These are phyloP conservation scores for Raffaelea deltoideospora DNA, from an alignment of 2,329 filamentous ascomycete genomes.

Conservation along the genomic window DNA sequence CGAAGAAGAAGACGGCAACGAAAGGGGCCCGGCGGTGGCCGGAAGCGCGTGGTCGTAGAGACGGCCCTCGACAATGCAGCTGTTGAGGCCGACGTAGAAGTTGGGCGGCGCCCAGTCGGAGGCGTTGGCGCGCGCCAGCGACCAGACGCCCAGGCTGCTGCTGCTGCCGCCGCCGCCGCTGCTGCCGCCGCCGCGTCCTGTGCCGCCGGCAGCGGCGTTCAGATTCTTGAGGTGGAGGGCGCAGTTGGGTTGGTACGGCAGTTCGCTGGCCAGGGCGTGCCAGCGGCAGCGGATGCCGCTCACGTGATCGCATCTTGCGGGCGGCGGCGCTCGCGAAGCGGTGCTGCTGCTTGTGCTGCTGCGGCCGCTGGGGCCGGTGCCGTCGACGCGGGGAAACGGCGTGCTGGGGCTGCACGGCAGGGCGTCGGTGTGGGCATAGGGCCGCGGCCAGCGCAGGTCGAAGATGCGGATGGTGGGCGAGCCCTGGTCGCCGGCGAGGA, in stretches of 20 bases:
- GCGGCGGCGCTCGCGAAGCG: too few relatives aligned
- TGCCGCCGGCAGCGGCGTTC: constrained; percentile 26
- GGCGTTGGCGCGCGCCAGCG: constrained; percentile 29
- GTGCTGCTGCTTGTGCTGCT: not conserved
- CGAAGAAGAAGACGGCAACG: not conserved
- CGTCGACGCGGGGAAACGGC: constrained; percentile 17
- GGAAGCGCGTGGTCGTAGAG: constrained; percentile 8
- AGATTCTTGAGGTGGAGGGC: constrained; percentile 16
- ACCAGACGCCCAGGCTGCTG: constrained; percentile 21
- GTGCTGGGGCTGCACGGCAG: constrained; percentile 25
- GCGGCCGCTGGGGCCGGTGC: not conserved
- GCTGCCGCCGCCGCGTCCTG: constrained; percentile 33
- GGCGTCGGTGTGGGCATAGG: constrained; percentile 32
- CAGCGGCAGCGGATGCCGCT: constrained; percentile 34
- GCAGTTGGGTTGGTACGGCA: constrained; percentile 16
- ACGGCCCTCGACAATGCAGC: constrained; percentile 28
- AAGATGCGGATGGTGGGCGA: constrained; percentile 32
- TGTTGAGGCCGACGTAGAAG: constrained; percentile 34
- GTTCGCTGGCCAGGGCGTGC: not conserved
- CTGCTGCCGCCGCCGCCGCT: constrained; percentile 14
- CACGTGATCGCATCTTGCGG: constrained; percentile 19
- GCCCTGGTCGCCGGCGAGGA: constrained; percentile 31
- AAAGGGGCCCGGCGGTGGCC: not conserved
- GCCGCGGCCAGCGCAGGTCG: constrained; percentile 34
- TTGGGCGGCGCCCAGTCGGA: constrained; percentile 27